phyloP scores from a whole-genome alignment of 2,329 filamentous ascomycete species.

The Thielaviopsis populi region DNA sequence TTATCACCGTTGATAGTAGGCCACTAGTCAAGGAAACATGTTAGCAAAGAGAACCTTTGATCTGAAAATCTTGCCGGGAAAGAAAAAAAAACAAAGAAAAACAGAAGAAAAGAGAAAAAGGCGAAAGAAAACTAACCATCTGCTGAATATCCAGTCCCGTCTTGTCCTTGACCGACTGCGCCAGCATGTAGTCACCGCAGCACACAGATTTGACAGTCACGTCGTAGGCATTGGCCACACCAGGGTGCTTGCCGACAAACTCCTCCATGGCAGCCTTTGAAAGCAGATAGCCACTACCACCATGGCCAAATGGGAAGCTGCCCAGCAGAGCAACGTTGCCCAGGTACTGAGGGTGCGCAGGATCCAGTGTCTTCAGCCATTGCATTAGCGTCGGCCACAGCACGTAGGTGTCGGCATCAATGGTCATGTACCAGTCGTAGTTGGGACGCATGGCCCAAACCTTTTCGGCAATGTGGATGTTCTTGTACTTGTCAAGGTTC shows the following conservation, averaged over 20 bases:
- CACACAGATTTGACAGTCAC: slow-evolving; percentile 27
- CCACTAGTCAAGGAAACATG: slow-evolving; percentile 24
- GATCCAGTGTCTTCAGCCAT: slow-evolving; percentile 33
- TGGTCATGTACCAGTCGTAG: slow-evolving; percentile 44
- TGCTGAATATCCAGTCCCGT: slow-evolving; percentile 29
- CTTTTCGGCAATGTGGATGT: slow-evolving; percentile 43
- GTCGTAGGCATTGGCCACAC: slow-evolving; percentile 35
- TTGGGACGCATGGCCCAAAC: slow-evolving; percentile 34
- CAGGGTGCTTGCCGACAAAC: slow-evolving; percentile 29
- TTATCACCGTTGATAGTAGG: slow-evolving; percentile 43
- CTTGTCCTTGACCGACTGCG: slow-evolving; percentile 30
- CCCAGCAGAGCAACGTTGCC: slow-evolving; percentile 33
- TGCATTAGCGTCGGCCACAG: slow-evolving; percentile 37
- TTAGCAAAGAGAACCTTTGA: not conserved
- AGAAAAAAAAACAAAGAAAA: not conserved
- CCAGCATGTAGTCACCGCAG: slow-evolving; percentile 39
- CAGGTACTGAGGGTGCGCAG: slow-evolving; percentile 32
- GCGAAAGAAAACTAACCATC: slow-evolving; percentile 26
- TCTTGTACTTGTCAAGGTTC: slow-evolving; percentile 48
- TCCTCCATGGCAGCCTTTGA: slow-evolving; percentile 37
- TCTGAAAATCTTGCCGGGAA: not conserved
- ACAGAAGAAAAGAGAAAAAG: not conserved
- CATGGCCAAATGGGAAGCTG: slow-evolving; percentile 36
- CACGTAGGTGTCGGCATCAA: slow-evolving; percentile 45
- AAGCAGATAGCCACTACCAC: slow-evolving; percentile 40